Percentiles rank a stretch among this genome's conserved stretches.
phyloP scores from a whole-genome alignment of 2,329 filamentous ascomycete genomes.

The Meredithiella fracta region DNA sequence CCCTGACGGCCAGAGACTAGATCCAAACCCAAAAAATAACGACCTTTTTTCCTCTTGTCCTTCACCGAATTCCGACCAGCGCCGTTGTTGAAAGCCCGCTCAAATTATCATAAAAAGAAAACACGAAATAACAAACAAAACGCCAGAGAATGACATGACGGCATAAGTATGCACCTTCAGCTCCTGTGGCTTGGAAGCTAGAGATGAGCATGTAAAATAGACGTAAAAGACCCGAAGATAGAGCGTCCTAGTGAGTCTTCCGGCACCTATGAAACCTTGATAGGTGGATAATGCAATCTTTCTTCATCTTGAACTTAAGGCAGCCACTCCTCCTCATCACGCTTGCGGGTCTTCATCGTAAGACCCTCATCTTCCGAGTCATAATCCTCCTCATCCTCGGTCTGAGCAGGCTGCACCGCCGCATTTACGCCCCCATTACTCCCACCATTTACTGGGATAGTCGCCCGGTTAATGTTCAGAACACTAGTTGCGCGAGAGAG shows the following conservation, averaged over 20 bases:
- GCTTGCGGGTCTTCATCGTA: conserved; percentile 36
- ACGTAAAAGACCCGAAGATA: not conserved
- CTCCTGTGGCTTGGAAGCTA: not conserved
- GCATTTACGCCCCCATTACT: conserved; percentile 24
- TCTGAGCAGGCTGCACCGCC: conserved; percentile 22
- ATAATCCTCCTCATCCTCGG: conserved; percentile 23
- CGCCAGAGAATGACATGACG: not conserved
- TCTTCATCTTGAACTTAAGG: conserved; percentile 23
- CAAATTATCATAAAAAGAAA: conserved; percentile 1
- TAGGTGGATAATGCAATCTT: not conserved
- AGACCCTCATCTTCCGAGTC: conserved; percentile 33
- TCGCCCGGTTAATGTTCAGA: conserved; percentile 9
- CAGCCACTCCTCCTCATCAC: conserved; percentile 44
- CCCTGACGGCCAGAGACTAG: too few relatives aligned
- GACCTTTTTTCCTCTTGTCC: conserved; percentile 12
- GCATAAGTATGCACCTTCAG: not conserved
- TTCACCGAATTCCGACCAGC: conserved; percentile 11
- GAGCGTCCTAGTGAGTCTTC: not conserved
- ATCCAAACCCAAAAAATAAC: not conserved
- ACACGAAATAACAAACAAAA: conserved; percentile 3
- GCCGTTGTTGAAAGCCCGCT: conserved; percentile 7
- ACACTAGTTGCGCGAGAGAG: conserved; percentile 9
- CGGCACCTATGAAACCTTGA: too few relatives aligned
- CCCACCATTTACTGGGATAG: conserved; percentile 11
- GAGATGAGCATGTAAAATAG: conserved; percentile 2